Conservation (phyloP, 2,329 filamentous ascomycete species). For the Aspergillus neotritici region DNA sequence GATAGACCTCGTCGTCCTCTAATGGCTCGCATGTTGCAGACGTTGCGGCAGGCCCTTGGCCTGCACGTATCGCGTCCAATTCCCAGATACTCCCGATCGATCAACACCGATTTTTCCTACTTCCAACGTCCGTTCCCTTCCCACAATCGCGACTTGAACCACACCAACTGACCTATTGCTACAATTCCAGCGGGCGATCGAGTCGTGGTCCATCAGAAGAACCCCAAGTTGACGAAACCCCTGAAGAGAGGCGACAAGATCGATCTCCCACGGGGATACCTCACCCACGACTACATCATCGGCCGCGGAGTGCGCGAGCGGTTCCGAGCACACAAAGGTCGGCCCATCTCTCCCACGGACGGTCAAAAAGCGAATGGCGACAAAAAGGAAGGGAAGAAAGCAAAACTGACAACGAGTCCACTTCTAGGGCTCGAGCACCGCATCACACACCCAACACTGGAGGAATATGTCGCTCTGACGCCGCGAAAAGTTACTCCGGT, state of each 20-base stretch:
- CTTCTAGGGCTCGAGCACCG: conserved; percentile 45
- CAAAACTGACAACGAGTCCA: background rate
- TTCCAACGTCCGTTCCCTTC: conserved; percentile 29
- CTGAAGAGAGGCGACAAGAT: conserved; percentile 35
- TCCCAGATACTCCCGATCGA: conserved; percentile 21
- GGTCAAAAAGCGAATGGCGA: background rate
- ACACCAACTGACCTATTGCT: background rate
- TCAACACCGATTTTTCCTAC: conserved; percentile 35
- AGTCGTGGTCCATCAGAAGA: conserved; percentile 36
- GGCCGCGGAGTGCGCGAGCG: conserved; percentile 56
- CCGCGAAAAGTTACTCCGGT: conserved; percentile 70
- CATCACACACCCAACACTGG: conserved; percentile 61
- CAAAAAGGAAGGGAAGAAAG: background rate
- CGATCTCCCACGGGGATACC: conserved; percentile 29
- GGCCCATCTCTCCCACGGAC: background rate
- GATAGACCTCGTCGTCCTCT: conserved; percentile 4
- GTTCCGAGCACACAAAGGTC: conserved; percentile 51
- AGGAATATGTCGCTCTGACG: conserved; percentile 65
- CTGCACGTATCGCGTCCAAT: conserved; percentile 14
- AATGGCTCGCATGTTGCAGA: conserved; percentile 34
- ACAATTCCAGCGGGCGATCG: conserved; percentile 38
- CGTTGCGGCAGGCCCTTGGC: conserved; percentile 28
- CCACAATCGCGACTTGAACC: background rate
- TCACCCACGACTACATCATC: conserved; percentile 55
- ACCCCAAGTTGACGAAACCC: conserved; percentile 38